These are phyloP conservation scores for Simmondsia chinensis DNA, from an alignment of 148 eudicot genomes.

Conservation along the genomic window DNA sequence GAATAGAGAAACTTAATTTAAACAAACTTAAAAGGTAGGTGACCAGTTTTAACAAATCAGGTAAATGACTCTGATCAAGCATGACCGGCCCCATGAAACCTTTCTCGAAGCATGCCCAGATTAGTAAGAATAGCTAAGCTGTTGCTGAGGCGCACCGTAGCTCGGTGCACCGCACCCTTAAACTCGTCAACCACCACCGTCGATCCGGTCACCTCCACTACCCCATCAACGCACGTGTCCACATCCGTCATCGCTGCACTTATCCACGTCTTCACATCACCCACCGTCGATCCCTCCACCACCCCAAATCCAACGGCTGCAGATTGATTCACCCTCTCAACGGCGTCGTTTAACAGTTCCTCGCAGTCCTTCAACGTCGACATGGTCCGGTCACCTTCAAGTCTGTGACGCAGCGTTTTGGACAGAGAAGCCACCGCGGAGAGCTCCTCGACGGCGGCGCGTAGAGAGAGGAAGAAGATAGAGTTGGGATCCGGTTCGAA, in stretches of 20 bases:
- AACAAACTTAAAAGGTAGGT: no score
- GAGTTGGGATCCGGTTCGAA: conserved; percentile 18
- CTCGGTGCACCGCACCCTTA: conserved; percentile 27
- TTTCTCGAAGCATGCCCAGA: no score
- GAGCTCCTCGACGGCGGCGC: conserved; percentile 10
- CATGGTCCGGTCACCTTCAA: conserved; percentile 14
- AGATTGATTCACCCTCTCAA: conserved; percentile 26
- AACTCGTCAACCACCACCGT: conserved; percentile 24
- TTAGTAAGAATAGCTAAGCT: conserved; percentile 46
- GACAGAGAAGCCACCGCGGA: conserved; percentile 13
- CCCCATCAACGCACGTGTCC: conserved; percentile 53
- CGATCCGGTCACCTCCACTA: conserved; percentile 49
- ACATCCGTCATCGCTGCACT: conserved; percentile 46
- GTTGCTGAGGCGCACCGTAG: conserved; percentile 36
- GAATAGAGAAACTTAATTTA: no score
- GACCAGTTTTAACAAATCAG: no score
- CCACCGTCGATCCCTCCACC: conserved; percentile 24
- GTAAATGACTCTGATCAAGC: no score
- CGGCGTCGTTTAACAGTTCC: conserved; percentile 33
- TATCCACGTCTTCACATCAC: conserved; percentile 46
- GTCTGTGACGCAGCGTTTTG: conserved; percentile 9
- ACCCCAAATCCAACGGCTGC: conserved; percentile 8
- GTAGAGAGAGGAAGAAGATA: conserved; percentile 27
- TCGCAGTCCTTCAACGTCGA: conserved; percentile 37
- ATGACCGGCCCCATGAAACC: no score